Evolutionary conservation across 2,329 filamentous ascomycete species (phyloP).

Genomic region (Monilinia laxa): DNA sequence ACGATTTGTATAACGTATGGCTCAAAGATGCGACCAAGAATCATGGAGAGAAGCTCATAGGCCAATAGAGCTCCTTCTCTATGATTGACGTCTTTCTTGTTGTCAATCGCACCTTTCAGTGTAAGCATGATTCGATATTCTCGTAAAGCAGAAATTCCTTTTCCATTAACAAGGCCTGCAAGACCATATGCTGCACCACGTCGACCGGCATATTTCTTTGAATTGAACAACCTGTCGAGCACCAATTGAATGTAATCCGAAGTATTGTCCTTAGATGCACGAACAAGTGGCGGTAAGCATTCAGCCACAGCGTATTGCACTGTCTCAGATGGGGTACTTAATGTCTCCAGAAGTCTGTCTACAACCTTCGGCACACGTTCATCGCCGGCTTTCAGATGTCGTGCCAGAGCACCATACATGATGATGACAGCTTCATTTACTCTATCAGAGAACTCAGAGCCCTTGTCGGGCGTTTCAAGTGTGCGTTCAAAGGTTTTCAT

Average conservation of each 20-base stretch:
- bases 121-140: constrained; percentile 85
- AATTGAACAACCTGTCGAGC: constrained; percentile 76
- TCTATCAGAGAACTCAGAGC: constrained; percentile 77
- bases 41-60: constrained; percentile 83
- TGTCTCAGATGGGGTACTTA: constrained; percentile 92
- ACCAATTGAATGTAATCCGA: constrained; percentile 78
- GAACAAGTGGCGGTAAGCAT: constrained; percentile 88
- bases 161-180: constrained; percentile 85
- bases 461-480: constrained; percentile 81
- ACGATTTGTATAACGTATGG: constrained; percentile 96
- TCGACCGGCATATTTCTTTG: constrained; percentile 89
- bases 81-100: constrained; percentile 89
- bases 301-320: constrained; percentile 96
- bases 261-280: constrained; percentile 73
- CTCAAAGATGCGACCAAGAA: constrained; percentile 88
- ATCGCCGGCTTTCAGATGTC: constrained; percentile 83
- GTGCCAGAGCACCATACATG: constrained; percentile 89
- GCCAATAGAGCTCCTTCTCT: constrained; percentile 85
- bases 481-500: constrained; percentile 91
- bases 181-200: constrained; percentile 94
- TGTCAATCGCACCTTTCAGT: constrained; percentile 80
- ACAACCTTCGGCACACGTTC: constrained; percentile 84
- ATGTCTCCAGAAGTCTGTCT: constrained; percentile 77
- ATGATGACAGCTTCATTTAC: constrained; percentile 98
- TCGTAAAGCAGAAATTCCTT: constrained; percentile 75